Evolutionary conservation across 2,329 filamentous ascomycete species (phyloP), one percentile per base, ranked within the genome.

Genomic region (Talaromyces pinophilus): DNA sequence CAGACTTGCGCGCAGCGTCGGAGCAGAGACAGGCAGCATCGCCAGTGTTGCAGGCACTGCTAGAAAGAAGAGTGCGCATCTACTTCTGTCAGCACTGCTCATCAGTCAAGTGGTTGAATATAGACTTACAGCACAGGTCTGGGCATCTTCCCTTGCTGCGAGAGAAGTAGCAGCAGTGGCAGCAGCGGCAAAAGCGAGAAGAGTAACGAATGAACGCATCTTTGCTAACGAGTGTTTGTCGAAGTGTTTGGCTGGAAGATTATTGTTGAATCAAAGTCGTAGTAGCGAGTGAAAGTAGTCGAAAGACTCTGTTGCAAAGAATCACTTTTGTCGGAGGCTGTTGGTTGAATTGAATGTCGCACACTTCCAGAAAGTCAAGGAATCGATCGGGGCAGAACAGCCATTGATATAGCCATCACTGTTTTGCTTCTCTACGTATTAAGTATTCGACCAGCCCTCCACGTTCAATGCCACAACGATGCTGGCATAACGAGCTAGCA

Each of bases 11-110:
- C 3, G 65, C 61, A n/a, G 30, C 5, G 17, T 67, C 60, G 13
- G 65, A 67, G 35, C 65, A 67, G 28, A 67, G 65, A 46, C 65
- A 67, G 44, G 65, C 65, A 22, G 65, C 65, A 8, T 67, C 60
- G 10, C 65, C 65, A 11, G 65, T 67, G 52, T 67, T 67, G 65
- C 65, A 67, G 13, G 61, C 61, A 33, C 33, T 63, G 44, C 65
- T 67, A 7, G 65, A 60, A 7, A 67, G 61, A 5, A 67, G 35
- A 3, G 65, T 67, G 50, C 62, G 55, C 60, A 67, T 67, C 65
- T 67, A 42, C 1, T 38, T 22, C 5, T 38, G 54, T 57, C n/a
- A 57, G 19, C 25, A 3, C 8, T 40, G 30, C 1, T 11, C 17
- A 5, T 30, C 8, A 22, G 33, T 11, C 11, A 15, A 15, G 11